phyloP scores from a whole-genome alignment of 2,329 filamentous ascomycete species.

The Fusarium piperis region DNA sequence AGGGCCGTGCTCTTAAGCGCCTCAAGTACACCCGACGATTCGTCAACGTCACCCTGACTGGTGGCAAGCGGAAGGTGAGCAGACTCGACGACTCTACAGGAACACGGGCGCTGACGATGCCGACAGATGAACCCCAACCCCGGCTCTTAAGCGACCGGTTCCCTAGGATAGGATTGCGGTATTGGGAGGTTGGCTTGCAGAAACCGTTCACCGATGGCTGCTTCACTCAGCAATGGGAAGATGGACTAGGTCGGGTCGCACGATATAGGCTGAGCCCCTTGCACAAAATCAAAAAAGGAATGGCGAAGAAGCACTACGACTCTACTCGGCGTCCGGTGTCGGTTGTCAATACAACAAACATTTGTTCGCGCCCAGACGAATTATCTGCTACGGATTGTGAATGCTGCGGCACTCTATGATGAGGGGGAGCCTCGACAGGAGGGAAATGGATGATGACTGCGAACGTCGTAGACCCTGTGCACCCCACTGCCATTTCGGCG shows the following conservation, averaged over 20 bases:
- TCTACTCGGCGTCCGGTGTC: conserved; percentile 54
- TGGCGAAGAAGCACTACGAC: conserved; percentile 52
- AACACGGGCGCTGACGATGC: conserved; percentile 38
- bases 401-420: conserved; percentile 5
- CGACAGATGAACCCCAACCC: conserved; percentile 88
- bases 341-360: conserved; percentile 53
- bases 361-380: conserved; percentile 42
- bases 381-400: conserved; percentile 16
- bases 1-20: conserved; percentile 98
- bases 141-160: conserved; percentile 64
- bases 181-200: conserved; percentile 45
- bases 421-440: neutral
- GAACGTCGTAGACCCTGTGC: conserved; percentile 11
- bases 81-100: conserved; percentile 2
- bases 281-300: conserved; percentile 39
- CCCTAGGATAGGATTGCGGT: conserved; percentile 38
- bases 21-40: conserved; percentile 96
- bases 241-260: conserved; percentile 50
- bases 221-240: conserved; percentile 47
- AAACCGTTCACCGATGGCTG: conserved; percentile 46
- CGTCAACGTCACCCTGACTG: conserved; percentile 96
- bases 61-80: conserved; percentile 96
- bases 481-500: conserved; percentile 9
- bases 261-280: conserved; percentile 48
- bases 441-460: neutral